Evolutionary conservation across 2,329 filamentous ascomycete genomes (phyloP), one percentile per base, ranked within the genome.

Genomic region (Bipolaris cookei): DNA sequence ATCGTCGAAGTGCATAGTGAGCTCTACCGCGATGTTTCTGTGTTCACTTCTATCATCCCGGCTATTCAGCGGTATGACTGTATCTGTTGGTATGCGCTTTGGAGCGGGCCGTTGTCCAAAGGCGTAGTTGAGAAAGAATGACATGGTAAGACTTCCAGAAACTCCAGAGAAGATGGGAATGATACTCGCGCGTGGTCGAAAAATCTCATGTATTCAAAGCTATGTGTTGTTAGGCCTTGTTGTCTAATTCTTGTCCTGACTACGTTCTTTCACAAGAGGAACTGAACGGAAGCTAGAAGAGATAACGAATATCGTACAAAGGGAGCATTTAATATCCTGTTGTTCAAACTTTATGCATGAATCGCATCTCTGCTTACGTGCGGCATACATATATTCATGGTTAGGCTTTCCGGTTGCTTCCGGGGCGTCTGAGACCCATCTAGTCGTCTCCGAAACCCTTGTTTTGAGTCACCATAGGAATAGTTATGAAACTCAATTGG

Each of bases 1-100:
- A 55, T 80, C 77, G 56, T 83, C 77, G 61, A 83, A 83, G 3
- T 71, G 69, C 28, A 82, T 69, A 0, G 75, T 74, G 28, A 65
- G 63, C 34, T 65, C 44, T 4, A 69, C 6, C 3, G 51, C 37
- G 3, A 71, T 20, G 3, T 46, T 42, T 6, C 58, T 45, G 23
- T 58, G 56, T 3, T 52, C 18, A 3, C 30, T 23, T 0, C 46
- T 64, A 28, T 68, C 63, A 52, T 68, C 65, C 4, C 18, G 46
- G 6, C 34, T 42, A 41, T 59, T 34, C 3, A 71, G 52, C 13
- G 67, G 67, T n/a, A 71, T 58, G 8, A 71, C 53, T 4, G 39
- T 65, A 38, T 71, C 67, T 2, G 66, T 66, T 4, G 62, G 51
- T 44, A 69, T 57, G 14, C 57, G 63, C 32, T 51, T 39, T 2